Evolutionary conservation across 2,329 filamentous ascomycete genomes (phyloP).

Genomic region (Fusarium brevicatenulatum): DNA sequence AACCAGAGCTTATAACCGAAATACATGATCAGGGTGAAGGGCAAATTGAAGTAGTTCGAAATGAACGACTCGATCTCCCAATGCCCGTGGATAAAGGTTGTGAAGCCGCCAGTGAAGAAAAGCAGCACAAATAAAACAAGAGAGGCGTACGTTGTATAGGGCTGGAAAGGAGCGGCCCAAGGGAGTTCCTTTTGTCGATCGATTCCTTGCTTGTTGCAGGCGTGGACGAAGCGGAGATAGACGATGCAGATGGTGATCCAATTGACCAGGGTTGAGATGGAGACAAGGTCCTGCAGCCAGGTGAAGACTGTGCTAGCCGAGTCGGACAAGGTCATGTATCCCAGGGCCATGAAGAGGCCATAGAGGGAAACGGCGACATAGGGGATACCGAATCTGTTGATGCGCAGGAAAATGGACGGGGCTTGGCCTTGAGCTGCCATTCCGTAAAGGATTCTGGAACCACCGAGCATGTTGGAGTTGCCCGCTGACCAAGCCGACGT

Average conservation of each 20-base stretch:
- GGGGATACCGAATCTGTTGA: conserved; percentile 6
- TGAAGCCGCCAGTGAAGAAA: not conserved
- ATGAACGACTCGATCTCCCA: not conserved
- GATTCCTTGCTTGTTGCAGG: not conserved
- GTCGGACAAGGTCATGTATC: conserved; percentile 2
- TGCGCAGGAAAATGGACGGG: not conserved
- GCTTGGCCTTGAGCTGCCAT: conserved; percentile 2
- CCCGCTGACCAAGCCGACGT: conserved; percentile 6
- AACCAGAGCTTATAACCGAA: conserved; percentile 1
- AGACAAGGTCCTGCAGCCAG: conserved; percentile 5
- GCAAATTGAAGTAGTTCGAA: conserved; percentile 5
- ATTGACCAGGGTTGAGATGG: conserved; percentile 1
- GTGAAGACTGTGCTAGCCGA: conserved; percentile 2
- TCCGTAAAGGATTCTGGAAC: not conserved
- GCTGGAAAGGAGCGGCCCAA: conserved; percentile 3
- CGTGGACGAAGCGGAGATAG: not conserved
- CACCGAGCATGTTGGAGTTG: conserved; percentile 1
- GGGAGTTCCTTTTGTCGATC: conserved; percentile 10
- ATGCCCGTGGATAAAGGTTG: not conserved
- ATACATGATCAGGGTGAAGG: not conserved
- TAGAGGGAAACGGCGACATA: conserved; percentile 2
- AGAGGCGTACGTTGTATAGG: not conserved
- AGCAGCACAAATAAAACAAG: not conserved
- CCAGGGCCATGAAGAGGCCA: not conserved
- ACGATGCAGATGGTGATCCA: not conserved